phyloP scores from a whole-genome alignment of 768 basidiomycete species.

The Roridomyces roridus region DNA sequence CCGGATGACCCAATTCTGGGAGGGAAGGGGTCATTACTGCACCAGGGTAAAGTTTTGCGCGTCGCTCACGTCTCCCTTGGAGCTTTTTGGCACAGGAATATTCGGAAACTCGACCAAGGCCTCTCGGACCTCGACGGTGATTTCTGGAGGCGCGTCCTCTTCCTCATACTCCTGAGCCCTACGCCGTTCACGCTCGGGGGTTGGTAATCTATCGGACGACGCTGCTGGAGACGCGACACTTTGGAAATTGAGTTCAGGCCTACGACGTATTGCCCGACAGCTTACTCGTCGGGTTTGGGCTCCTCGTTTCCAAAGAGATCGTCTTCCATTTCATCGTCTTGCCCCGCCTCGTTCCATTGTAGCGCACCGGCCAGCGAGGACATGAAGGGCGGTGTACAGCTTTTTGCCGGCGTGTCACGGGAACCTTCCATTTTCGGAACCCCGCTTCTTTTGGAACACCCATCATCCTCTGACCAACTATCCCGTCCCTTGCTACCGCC shows the following conservation, averaged over 20 bases:
- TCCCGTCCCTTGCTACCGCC: neutral
- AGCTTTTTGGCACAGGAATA: constrained; percentile 78
- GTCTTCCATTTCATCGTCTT: constrained; percentile 73
- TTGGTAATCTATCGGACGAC: constrained; percentile 70
- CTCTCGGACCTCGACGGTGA: constrained; percentile 63
- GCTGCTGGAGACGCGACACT: constrained; percentile 49
- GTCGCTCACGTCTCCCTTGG: constrained; percentile 77
- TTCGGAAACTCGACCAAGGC: constrained; percentile 87
- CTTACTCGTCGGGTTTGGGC: constrained; percentile 58
- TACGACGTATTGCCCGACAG: constrained; percentile 13
- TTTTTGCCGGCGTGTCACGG: neutral
- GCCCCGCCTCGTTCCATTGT: constrained; percentile 44
- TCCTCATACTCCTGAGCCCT: constrained; percentile 84
- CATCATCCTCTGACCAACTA: constrained; percentile 4
- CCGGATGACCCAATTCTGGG: constrained; percentile 88
- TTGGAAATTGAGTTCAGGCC: constrained; percentile 25
- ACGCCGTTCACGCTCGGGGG: constrained; percentile 66
- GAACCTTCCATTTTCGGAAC: neutral
- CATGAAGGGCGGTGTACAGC: constrained; percentile 38
- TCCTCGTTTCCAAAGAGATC: constrained; percentile 76
- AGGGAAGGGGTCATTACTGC: neutral
- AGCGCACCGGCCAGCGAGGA: constrained; percentile 67
- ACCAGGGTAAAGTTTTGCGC: constrained; percentile 7
- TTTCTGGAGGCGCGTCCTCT: constrained; percentile 68
- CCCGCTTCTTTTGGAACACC: constrained; percentile 1